These are phyloP conservation scores for Cystobasidium ongulense DNA, from an alignment of 768 basidiomycete genomes.

Conservation along the genomic window DNA sequence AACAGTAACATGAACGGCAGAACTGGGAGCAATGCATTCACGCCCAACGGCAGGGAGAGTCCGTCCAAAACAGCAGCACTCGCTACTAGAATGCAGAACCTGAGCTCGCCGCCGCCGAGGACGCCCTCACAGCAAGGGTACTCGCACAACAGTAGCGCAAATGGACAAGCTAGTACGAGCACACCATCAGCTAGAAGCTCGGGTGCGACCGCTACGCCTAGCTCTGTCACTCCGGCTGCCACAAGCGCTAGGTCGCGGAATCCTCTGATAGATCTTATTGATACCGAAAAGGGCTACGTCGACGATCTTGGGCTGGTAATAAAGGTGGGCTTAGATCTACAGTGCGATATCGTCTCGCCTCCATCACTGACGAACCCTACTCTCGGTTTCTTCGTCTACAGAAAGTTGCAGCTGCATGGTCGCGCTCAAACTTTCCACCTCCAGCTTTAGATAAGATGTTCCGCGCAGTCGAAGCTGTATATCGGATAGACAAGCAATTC, in stretches of 20 bases:
- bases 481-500: constrained; percentile 78
- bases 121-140: neutral
- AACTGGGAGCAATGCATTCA: neutral
- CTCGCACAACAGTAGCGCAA: neutral
- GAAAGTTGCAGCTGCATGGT: constrained; percentile 99
- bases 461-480: constrained; percentile 80
- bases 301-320: constrained; percentile 83
- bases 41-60: neutral
- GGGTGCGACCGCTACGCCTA: neutral
- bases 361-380: no score
- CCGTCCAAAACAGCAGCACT: neutral
- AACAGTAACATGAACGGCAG: neutral
- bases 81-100: neutral
- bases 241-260: constrained; percentile 47
- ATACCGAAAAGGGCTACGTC: constrained; percentile 86
- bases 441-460: constrained; percentile 88
- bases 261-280: constrained; percentile 82
- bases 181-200: neutral
- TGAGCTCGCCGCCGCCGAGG: neutral
- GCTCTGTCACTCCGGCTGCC: neutral
- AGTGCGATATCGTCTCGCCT: no score
- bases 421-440: constrained; percentile 85
- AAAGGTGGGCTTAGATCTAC: constrained; percentile 60
- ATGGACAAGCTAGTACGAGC: neutral
- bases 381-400: constrained; percentile 44